A percentile compares a stretch with the other conserved stretches of the same genome.
phyloP scores from a whole-genome alignment of 2,329 filamentous ascomycete species.

The Graphilbum fragrans region DNA sequence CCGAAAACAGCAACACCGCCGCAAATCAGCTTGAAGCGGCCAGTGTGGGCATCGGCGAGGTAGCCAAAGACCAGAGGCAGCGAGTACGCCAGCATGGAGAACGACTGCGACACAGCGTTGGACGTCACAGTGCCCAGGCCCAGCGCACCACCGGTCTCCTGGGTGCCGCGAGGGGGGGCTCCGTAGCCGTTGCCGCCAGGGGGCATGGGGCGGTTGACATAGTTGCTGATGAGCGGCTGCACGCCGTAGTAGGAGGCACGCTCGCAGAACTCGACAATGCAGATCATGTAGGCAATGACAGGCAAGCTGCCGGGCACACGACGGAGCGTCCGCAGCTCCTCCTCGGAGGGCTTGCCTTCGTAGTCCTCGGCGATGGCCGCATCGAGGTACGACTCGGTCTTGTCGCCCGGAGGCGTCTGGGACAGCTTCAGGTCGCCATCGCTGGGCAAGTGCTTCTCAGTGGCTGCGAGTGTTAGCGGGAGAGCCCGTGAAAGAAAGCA shows the following conservation, averaged over 20 bases:
- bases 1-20: conserved; percentile 56
- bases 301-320: conserved; percentile 54
- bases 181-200: conserved; percentile 36
- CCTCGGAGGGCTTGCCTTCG: conserved; percentile 43
- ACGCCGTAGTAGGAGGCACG: conserved; percentile 70
- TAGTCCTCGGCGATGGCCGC: conserved; percentile 10
- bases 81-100: conserved; percentile 44
- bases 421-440: conserved; percentile 3
- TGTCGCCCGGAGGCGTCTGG: conserved; percentile 3
- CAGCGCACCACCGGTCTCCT: conserved; percentile 44
- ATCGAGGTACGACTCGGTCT: conserved; percentile 5
- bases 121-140: conserved; percentile 42
- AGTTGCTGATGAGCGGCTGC: conserved; percentile 56
- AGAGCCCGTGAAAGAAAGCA: not conserved
- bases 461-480: conserved; percentile 3
- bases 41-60: conserved; percentile 55
- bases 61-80: conserved; percentile 43
- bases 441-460: conserved; percentile 2
- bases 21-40: conserved; percentile 61
- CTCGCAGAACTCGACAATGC: conserved; percentile 63
- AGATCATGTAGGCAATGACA: conserved; percentile 55
- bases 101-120: conserved; percentile 40
- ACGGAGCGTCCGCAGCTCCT: conserved; percentile 48
- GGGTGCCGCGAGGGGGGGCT: conserved; percentile 24
- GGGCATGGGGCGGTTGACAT: conserved; percentile 45